Percentiles rank a stretch among this genome's conserved stretches.
Evolutionary conservation across 176 grass and related monocot species (phyloP).

Genomic region (Oryza meridionalis): DNA sequence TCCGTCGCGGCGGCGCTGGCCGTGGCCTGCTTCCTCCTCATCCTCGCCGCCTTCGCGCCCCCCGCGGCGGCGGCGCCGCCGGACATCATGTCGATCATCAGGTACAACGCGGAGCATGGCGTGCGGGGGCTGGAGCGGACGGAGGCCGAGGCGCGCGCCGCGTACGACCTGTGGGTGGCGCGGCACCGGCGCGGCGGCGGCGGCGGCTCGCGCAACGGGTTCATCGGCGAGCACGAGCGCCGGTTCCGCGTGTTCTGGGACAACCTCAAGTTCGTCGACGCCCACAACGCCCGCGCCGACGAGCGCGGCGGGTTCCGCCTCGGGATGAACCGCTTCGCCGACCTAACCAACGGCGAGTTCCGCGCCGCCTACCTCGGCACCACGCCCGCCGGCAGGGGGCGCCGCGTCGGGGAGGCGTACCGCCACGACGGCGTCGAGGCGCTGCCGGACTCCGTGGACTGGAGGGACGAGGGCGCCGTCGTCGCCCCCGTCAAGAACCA

Average conservation of each 20-base stretch:
- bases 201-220: constrained; percentile 23
- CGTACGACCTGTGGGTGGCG: constrained; percentile 50
- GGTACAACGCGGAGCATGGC: neutral
- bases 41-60: neutral
- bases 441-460: constrained; percentile 45
- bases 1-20: neutral
- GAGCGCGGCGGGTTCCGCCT: constrained; percentile 19
- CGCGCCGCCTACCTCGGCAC: neutral
- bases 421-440: neutral
- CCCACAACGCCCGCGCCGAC: constrained; percentile 39
- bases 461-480: constrained; percentile 74
- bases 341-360: constrained; percentile 52
- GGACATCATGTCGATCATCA: neutral
- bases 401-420: neutral
- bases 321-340: constrained; percentile 41
- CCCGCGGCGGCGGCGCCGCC: no score
- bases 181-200: constrained; percentile 11
- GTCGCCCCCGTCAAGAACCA: constrained; percentile 76
- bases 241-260: constrained; percentile 49
- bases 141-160: constrained; percentile 31
- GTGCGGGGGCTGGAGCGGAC: constrained; percentile 1
- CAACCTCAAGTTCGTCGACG: constrained; percentile 55
- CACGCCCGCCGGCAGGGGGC: neutral
- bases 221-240: constrained; percentile 52
- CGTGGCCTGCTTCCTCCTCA: neutral